These are phyloP conservation scores for Calonectria montana DNA, from an alignment of 2,329 filamentous ascomycete genomes.

Conservation along the genomic window DNA sequence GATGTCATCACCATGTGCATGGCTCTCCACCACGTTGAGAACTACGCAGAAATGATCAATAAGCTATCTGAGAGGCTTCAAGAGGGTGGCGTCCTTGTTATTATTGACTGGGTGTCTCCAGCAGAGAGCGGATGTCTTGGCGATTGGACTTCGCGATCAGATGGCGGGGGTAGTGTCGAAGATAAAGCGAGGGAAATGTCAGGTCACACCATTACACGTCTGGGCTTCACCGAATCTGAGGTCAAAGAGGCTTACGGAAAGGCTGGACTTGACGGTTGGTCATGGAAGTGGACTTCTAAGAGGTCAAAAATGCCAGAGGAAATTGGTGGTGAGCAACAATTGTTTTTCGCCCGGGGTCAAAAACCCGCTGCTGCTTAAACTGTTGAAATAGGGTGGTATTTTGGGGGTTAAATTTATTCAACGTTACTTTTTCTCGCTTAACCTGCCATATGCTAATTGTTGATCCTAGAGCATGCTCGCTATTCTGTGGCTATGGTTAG, in stretches of 20 bases:
- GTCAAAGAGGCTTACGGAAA: conserved; percentile 36
- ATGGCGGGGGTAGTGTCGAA: not conserved
- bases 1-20: conserved; percentile 49
- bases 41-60: conserved; percentile 42
- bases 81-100: conserved; percentile 46
- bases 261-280: conserved; percentile 38
- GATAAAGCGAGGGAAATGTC: conserved; percentile 11
- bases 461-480: no score
- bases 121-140: conserved; percentile 23
- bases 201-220: conserved; percentile 31
- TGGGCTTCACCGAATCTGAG: conserved; percentile 39
- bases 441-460: no score
- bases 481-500: no score
- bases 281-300: conserved; percentile 39
- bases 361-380: conserved; percentile 4
- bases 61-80: conserved; percentile 43
- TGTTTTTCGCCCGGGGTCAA: conserved; percentile 41
- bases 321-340: conserved; percentile 39
- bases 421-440: no score
- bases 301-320: conserved; percentile 36
- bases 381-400: no score
- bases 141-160: no score
- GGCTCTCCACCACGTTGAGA: conserved; percentile 51
- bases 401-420: no score
- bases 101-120: conserved; percentile 46